phyloP scores from a whole-genome alignment of 306 rosid species.

The Ceratonia siliqua region DNA sequence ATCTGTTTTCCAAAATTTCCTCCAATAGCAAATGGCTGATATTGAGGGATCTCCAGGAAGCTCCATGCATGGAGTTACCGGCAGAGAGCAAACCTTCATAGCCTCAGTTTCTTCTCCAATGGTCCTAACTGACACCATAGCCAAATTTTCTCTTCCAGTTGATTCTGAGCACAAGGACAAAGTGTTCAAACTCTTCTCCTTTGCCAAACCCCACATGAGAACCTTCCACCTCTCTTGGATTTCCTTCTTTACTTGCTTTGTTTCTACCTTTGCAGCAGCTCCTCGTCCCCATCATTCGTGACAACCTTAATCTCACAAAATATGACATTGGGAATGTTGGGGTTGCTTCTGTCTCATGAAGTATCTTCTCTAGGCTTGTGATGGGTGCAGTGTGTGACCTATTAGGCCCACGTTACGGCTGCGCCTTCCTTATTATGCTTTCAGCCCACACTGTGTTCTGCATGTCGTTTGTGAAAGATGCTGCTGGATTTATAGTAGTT shows the following conservation, averaged over 20 bases:
- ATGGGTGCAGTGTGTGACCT: constrained; percentile 92
- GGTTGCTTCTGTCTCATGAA: constrained; percentile 82
- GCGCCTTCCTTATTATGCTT: constrained; percentile 74
- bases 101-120: constrained; percentile 71
- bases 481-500: constrained; percentile 65
- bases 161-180: constrained; percentile 84
- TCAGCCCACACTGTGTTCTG: constrained; percentile 74
- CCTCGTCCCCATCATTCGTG: constrained; percentile 82
- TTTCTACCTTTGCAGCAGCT: constrained; percentile 85
- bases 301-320: constrained; percentile 82
- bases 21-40: constrained; percentile 36
- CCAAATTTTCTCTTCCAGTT: constrained; percentile 68
- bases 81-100: constrained; percentile 65
- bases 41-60: constrained; percentile 76
- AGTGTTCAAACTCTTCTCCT: constrained; percentile 69
- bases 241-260: constrained; percentile 87
- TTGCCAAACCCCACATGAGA: constrained; percentile 92
- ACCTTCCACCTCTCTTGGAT: constrained; percentile 96
- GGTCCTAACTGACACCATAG: constrained; percentile 70
- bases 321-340: constrained; percentile 85
- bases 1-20: neutral
- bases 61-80: constrained; percentile 98
- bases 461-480: constrained; percentile 69
- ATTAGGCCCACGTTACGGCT: constrained; percentile 76
- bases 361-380: constrained; percentile 75